A percentile compares a stretch with the other conserved stretches of the same genome.
Conservation (phyloP, 352 stramenopile species). For the Phytopythium boreale region DNA sequence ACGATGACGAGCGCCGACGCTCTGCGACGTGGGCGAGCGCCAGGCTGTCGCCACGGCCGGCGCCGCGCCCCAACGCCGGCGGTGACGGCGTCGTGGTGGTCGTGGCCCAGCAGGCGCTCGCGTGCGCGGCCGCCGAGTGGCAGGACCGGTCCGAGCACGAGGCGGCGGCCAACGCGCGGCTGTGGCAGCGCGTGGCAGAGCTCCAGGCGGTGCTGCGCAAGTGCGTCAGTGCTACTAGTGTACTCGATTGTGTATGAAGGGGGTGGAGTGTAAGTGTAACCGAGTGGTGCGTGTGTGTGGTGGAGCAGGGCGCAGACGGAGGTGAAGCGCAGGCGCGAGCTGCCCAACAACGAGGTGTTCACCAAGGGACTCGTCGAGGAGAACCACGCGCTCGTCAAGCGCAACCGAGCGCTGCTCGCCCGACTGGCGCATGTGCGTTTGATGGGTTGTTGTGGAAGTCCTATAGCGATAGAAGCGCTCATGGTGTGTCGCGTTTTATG, state of each 20-base stretch:
- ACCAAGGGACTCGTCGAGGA: constrained; percentile 64
- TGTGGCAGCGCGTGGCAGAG: constrained; percentile 26
- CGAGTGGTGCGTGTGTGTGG: not conserved
- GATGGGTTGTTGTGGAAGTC: too few species aligned
- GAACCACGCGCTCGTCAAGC: constrained; percentile 38
- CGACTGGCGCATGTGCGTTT: constrained; percentile 36
- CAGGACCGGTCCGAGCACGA: constrained; percentile 40
- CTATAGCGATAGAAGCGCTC: too few species aligned
- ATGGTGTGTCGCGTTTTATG: not conserved
- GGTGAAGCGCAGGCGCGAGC: constrained; percentile 47
- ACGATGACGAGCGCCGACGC: constrained; percentile 1
- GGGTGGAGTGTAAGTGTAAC: not conserved
- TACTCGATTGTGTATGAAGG: not conserved
- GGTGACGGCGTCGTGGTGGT: constrained; percentile 25
- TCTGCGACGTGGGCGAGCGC: not conserved
- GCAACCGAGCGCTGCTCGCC: constrained; percentile 33
- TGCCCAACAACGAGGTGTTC: constrained; percentile 67
- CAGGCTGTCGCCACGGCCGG: constrained; percentile 15
- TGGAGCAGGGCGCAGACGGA: constrained; percentile 33
- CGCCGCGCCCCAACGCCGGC: not conserved
- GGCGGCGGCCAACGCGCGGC: constrained; percentile 24
- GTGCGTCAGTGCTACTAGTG: constrained; percentile 9
- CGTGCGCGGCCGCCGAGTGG: constrained; percentile 29
- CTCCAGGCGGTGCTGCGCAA: constrained; percentile 38
- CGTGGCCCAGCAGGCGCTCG: constrained; percentile 30